Percentiles rank a stretch among this genome's conserved stretches.
Conservation (phyloP, 164 flowering plant species). For the Pachysandra terminalis region DNA sequence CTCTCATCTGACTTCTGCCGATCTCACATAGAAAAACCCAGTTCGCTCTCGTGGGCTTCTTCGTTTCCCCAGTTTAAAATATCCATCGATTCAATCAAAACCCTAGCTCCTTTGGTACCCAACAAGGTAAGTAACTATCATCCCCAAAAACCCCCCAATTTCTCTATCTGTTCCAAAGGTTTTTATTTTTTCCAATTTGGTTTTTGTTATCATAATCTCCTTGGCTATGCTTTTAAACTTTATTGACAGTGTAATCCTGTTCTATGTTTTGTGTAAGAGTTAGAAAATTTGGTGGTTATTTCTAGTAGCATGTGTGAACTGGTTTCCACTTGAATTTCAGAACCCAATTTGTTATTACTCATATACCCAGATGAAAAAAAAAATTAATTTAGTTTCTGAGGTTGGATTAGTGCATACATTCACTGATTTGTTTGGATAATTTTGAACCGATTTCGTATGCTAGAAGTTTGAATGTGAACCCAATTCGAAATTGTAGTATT, state of each 20-base stretch:
- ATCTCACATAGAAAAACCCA: conserved; percentile 22
- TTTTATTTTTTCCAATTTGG: neutral
- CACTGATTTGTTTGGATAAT: too few relatives aligned
- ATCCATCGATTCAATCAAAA: conserved; percentile 18
- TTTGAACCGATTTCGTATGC: too few relatives aligned
- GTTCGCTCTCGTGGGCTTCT: conserved; percentile 48
- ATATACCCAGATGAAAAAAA: too few relatives aligned
- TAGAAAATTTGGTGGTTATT: neutral
- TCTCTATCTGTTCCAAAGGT: too few relatives aligned
- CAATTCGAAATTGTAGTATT: too few relatives aligned
- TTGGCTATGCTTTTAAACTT: too few relatives aligned
- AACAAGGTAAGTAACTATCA: conserved; percentile 21
- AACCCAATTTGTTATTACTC: neutral
- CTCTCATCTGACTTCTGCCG: conserved; percentile 16
- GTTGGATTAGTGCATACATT: too few relatives aligned
- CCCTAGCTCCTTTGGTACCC: conserved; percentile 13
- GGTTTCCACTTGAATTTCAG: neutral
- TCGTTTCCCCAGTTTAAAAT: conserved; percentile 36
- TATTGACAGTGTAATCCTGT: neutral
- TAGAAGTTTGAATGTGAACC: too few relatives aligned
- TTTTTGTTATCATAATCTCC: neutral
- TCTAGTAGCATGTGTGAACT: neutral
- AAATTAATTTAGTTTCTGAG: too few relatives aligned
- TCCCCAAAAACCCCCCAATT: neutral
- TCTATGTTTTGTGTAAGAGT: neutral